Evolutionary conservation across 495 filamentous ascomycete genomes (phyloP).

Genomic region (Durotheca rogersii): DNA sequence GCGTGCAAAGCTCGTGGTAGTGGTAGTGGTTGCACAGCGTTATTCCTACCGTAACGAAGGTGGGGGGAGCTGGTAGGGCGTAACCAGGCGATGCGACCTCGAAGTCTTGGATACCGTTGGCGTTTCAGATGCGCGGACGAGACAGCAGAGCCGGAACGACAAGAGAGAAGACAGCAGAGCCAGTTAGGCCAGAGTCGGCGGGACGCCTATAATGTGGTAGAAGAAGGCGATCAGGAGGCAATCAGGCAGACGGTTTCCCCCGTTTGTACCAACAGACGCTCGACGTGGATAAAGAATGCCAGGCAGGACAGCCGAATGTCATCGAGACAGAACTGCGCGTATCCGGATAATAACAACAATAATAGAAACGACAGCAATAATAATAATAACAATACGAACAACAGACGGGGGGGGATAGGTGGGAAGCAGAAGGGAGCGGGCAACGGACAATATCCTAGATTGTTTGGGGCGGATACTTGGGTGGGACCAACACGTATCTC

Average conservation of each 20-base stretch:
- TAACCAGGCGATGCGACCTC: conserved; percentile 27
- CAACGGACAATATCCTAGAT: conserved; percentile 13
- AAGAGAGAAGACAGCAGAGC: conserved; percentile 11
- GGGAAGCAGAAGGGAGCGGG: conserved; percentile 24
- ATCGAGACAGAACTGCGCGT: conserved; percentile 28
- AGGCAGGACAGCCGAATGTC: conserved; percentile 25
- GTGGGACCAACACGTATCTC: too few relatives aligned
- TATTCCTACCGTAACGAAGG: conserved; percentile 21
- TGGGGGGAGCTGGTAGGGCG: conserved; percentile 25
- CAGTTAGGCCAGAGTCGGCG: conserved; percentile 12
- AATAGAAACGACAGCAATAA: conserved; percentile 21
- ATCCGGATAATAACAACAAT: conserved; percentile 16
- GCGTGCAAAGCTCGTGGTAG: conserved; percentile 23
- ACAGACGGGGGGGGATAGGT: too few relatives aligned
- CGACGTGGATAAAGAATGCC: conserved; percentile 21
- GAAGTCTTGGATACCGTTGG: conserved; percentile 32
- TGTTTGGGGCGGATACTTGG: too few relatives aligned
- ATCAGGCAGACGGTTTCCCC: conserved; percentile 35
- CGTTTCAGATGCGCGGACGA: conserved; percentile 34
- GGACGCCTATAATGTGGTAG: conserved; percentile 39
- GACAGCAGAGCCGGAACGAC: conserved; percentile 28
- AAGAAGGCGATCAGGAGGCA: conserved; percentile 43
- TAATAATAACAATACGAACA: too few relatives aligned
- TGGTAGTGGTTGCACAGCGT: conserved; percentile 24
- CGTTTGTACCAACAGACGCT: conserved; percentile 5